Conservation (phyloP, 23 red algal species). For the Gracilaria domingensis region DNA sequence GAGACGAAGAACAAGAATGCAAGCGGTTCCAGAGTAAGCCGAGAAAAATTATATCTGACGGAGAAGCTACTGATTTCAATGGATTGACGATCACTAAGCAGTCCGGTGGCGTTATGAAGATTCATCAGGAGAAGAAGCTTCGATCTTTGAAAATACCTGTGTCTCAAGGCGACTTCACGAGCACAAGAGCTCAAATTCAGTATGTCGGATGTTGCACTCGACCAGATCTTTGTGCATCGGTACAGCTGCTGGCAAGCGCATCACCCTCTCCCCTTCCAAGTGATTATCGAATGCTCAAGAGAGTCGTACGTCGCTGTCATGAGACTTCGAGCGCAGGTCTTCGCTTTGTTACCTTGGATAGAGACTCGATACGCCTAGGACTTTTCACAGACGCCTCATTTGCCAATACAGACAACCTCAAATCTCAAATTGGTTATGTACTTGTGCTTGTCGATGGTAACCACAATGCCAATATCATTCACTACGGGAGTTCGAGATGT, state of each 20-base stretch:
- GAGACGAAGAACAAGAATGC: conserved; percentile 22
- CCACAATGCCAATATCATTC: conserved; percentile 10
- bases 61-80: neutral
- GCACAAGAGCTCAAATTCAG: neutral
- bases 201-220: conserved; percentile 11
- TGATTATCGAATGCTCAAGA: neutral
- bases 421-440: conserved; percentile 18
- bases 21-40: neutral
- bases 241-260: conserved; percentile 6
- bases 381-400: conserved; percentile 28
- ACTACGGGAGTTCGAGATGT: conserved; percentile 37
- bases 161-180: neutral
- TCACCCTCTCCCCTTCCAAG: too few relatives aligned
- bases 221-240: conserved; percentile 26
- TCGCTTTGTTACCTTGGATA: neutral
- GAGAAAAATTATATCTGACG: neutral
- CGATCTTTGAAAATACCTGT: neutral
- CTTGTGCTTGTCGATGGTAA: neutral
- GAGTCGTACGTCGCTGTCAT: neutral
- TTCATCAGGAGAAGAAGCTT: neutral
- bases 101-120: neutral
- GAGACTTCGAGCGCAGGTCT: neutral
- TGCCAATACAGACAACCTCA: conserved; percentile 1
- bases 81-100: neutral
- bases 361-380: conserved; percentile 4